Base-by-base conservation (phyloP, 257 asterid genomes). In the Anisodus acutangulus region DNA sequence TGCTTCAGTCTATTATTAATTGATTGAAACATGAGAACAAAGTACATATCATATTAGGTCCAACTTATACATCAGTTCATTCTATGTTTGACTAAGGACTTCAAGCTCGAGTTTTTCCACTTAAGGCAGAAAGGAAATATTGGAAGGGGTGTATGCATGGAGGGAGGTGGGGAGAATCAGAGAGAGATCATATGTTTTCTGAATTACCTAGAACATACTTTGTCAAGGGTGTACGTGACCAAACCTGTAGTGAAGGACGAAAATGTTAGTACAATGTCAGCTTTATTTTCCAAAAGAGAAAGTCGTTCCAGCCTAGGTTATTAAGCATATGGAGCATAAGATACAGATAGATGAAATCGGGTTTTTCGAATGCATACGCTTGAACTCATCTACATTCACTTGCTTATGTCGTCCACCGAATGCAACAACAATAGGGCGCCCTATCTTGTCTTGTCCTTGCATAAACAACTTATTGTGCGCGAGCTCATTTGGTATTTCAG, bases 381-480 rank as follows among this genome's bases (percentile, higher is more conserved):
- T 94, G 87, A 94, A 95, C 87, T 94, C 98, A 79, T 93, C 97
- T 1, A 91, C 89, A 15, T 64, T 83, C 11, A 90, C 89, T 72
- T 94, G 92, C 90, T 88, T 92, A 89, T 94, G 99, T 6, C 94
- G 89, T 58, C 92, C 87, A 74, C 93, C 98, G 78, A 88, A 93
- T 54, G 87, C 92, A 51, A 94, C 87, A 13, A 86, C 92, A 9
- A 93, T 87, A 2, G 98, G 97, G 79, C 96, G 93, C 47, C 98
- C 98, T 45, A 78, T 88, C 90, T 88, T 95, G 85, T 95, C 98
- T 22, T 63, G 85, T 59, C 99, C 99, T 86, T 95, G 99, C 98
- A 94, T 91, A 79, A 93, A 93, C 16, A 94, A 53, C 91, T 95
- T 95, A 68, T 94, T 59, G 2, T 93, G 94, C 78, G 92, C 92